These are phyloP conservation scores for Tillandsia fasciculata DNA, from an alignment of 176 grass and related monocot species.

Conservation along the genomic window DNA sequence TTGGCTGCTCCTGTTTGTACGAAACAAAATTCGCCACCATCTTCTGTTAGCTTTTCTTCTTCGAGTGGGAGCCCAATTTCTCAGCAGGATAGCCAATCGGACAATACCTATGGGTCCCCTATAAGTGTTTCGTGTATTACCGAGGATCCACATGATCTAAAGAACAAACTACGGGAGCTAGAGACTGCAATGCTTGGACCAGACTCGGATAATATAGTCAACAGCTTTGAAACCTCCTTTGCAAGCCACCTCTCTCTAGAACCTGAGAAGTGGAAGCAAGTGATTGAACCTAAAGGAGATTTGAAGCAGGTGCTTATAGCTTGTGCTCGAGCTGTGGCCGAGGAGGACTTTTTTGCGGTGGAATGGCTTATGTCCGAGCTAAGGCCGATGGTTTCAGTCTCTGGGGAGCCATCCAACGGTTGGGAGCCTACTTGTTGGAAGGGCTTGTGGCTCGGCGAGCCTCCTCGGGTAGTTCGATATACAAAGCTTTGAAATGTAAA, in stretches of 20 bases:
- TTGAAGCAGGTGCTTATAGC: slow-evolving; percentile 64
- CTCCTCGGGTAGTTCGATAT: slow-evolving; percentile 78
- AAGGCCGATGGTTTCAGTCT: slow-evolving; percentile 80
- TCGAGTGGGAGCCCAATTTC: slow-evolving; percentile 45
- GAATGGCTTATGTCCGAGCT: slow-evolving; percentile 59
- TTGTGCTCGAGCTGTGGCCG: slow-evolving; percentile 65
- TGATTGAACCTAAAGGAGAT: slow-evolving; percentile 43
- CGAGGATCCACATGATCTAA: slow-evolving; percentile 61
- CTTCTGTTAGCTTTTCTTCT: slow-evolving; percentile 38
- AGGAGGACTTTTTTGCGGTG: slow-evolving; percentile 31
- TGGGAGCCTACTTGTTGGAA: slow-evolving; percentile 93
- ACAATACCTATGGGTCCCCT: slow-evolving; percentile 54
- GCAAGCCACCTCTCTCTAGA: slow-evolving; percentile 29
- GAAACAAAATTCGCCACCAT: slow-evolving; percentile 40
- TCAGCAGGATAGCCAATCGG: slow-evolving; percentile 54
- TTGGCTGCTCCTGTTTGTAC: slow-evolving; percentile 36
- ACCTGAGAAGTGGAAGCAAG: slow-evolving; percentile 35
- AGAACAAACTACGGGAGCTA: slow-evolving; percentile 59
- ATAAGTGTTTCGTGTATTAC: slow-evolving; percentile 67
- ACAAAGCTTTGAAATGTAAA: slow-evolving; percentile 83
- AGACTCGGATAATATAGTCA: slow-evolving; percentile 26
- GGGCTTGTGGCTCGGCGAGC: slow-evolving; percentile 73
- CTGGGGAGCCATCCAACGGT: slow-evolving; percentile 63
- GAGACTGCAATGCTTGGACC: slow-evolving; percentile 81
- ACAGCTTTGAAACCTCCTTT: slow-evolving; percentile 19